Percentiles rank a stretch among this genome's conserved stretches.
These are phyloP conservation scores for Geoglossum glabrum DNA, from an alignment of 495 filamentous ascomycete genomes.

Conservation along the genomic window DNA sequence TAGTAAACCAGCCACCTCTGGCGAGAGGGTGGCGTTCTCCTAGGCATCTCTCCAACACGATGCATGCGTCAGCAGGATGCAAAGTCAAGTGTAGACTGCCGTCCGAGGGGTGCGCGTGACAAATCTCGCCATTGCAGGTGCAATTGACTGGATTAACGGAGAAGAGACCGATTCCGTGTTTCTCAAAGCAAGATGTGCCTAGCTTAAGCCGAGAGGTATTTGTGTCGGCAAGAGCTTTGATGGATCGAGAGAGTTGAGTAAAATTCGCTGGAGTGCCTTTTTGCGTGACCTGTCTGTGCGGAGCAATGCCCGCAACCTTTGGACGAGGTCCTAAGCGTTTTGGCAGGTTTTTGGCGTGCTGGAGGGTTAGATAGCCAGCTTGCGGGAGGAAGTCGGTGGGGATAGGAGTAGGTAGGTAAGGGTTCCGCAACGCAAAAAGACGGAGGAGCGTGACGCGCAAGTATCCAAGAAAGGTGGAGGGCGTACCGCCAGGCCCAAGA, in stretches of 20 bases:
- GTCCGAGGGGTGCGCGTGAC: slow-evolving; percentile 59
- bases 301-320: slow-evolving; percentile 49
- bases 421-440: slow-evolving; percentile 34
- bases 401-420: slow-evolving; percentile 22
- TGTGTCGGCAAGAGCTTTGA: neutral
- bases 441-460: slow-evolving; percentile 41
- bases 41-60: slow-evolving; percentile 63
- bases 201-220: slow-evolving; percentile 6
- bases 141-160: slow-evolving; percentile 34
- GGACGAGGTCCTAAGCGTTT: slow-evolving; percentile 42
- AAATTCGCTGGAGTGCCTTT: slow-evolving; percentile 9
- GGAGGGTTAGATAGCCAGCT: slow-evolving; percentile 24
- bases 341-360: slow-evolving; percentile 23
- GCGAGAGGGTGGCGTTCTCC: slow-evolving; percentile 72
- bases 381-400: slow-evolving; percentile 20
- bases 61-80: slow-evolving; percentile 56
- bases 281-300: slow-evolving; percentile 58
- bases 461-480: slow-evolving; percentile 52
- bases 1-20: slow-evolving; percentile 30
- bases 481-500: slow-evolving; percentile 66
- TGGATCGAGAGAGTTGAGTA: neutral
- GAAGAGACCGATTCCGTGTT: slow-evolving; percentile 58
- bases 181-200: slow-evolving; percentile 60
- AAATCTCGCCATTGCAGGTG: slow-evolving; percentile 54
- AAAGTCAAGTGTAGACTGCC: slow-evolving; percentile 56